Evolutionary conservation across 2,329 filamentous ascomycete species (phyloP), one percentile per base, ranked within the genome.

Genomic region (Metarhizium humberi): DNA sequence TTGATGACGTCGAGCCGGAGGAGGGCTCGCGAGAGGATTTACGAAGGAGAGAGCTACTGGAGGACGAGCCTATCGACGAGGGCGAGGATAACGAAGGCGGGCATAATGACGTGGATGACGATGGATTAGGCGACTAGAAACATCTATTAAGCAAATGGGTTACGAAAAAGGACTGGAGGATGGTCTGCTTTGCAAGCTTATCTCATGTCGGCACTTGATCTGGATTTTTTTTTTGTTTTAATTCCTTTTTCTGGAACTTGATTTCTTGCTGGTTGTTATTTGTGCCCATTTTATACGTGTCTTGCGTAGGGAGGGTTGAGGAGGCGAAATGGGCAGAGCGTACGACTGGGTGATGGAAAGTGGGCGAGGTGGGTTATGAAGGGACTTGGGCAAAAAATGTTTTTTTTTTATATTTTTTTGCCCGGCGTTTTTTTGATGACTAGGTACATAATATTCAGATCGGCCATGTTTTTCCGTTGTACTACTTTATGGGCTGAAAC

Each of bases 21-120:
- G 82, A 85, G 62, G 82, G 80, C 51, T 82, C 80, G 3, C 70
- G 68, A 13, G 82, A 84, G 63, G 81, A 85, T 61, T 67, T 84
- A 36, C 72, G 77, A 32, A 72, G 76, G 54, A 72, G 79, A 52
- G 82, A 80, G 63, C 66, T 84, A 54, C 59, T 83, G 29, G 80
- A 80, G 30, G 72, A 78, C 6, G 78, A 81, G 42, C 65, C 66
- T 2, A 67, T 72, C 46, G 69, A 64, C 34, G 68, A 66, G 38
- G 67, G 69, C 56, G 67, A 67, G 30, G 63, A 69, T 38, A 64
- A 62, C 57, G 61, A 42, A 4, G 47, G 57, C 58, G 60, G 58
- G 52, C 61, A 62, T 60, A 67, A 73, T 57, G 73, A 73, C 52
- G 71, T 67, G 57, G 73, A 76, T 56, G 75, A 77, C 54, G 70